Evolutionary conservation across 805 yeast species (phyloP), one percentile per base, ranked within the genome.

Genomic region (Hanseniaspora hatyaiensis): DNA sequence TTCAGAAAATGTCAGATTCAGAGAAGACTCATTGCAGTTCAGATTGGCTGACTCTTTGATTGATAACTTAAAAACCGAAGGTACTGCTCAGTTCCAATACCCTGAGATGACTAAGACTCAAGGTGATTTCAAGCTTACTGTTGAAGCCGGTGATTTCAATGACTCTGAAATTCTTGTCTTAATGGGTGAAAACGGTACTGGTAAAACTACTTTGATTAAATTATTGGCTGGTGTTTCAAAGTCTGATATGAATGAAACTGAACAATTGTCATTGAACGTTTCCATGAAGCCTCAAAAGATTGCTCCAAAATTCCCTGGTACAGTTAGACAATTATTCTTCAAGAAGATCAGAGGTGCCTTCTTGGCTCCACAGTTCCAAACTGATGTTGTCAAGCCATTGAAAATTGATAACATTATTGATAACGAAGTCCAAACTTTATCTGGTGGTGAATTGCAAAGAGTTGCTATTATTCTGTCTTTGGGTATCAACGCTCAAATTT

Each of bases 151-250:
- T 69, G 88, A 82, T 51, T 92, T 89, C 69, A 80, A 94, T 49
- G 94, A 92, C 65, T 84, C 96, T 36, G 98, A 92, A 71, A 92
- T 92, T 58, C 74, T 92, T 59, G 98, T 92, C 50, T 85, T 92
- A 96, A 89, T 92, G 95, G 99, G 99, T 64, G 98, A 92, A 70
- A 92, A 92, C 66, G 99, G 99, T 71, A 92, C 98, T 16, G 99
- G 99, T 72, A 92, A 92, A 71, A 92, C 99, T 34, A 92, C 99
- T 13, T 80, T 92, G 72, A 89, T 96, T 76, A 84, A 82, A 65
- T 71, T 92, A 59, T 73, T 92, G 59, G 97, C 99, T 19, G 98
- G 97, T 62, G 86, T 86, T 23, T 73, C 85, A 56, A 73, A 82
- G 42, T 89, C 98, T 28, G 98, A 92, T 67, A 75, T 74, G 55